Percentiles rank a stretch among this genome's conserved stretches.
phyloP scores from a whole-genome alignment of 2,329 filamentous ascomycete species.

The Fusarium nisikadoi region DNA sequence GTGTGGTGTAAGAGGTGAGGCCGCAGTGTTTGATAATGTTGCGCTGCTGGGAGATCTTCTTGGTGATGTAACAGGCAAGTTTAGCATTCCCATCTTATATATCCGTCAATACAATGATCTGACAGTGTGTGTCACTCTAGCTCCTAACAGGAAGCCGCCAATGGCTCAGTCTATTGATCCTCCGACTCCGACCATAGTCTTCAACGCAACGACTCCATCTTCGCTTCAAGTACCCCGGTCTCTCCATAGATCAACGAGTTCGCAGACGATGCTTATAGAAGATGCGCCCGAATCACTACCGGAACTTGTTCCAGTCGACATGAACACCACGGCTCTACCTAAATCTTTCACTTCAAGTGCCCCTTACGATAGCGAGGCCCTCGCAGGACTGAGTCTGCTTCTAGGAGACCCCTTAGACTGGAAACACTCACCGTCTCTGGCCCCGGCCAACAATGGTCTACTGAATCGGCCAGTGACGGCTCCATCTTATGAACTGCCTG shows the following conservation, averaged over 20 bases:
- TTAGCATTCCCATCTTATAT: too few relatives aligned
- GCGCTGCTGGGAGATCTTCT: conserved; percentile 34
- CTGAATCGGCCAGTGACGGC: not conserved
- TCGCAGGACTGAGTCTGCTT: conserved; percentile 12
- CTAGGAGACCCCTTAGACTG: conserved; percentile 9
- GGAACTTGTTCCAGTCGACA: conserved; percentile 20
- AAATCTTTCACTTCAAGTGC: not conserved
- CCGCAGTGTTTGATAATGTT: conserved; percentile 27
- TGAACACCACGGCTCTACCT: not conserved
- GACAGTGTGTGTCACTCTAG: not conserved
- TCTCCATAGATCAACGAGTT: not conserved
- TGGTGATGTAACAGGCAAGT: conserved; percentile 12
- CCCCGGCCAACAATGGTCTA: not conserved
- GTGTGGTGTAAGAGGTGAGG: not conserved
- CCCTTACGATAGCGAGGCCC: not conserved
- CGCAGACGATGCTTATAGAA: conserved; percentile 1
- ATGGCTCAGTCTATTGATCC: not conserved
- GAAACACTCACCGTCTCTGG: not conserved
- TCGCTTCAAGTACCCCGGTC: not conserved
- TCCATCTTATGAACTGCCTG: not conserved
- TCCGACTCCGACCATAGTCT: not conserved
- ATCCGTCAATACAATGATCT: not conserved
- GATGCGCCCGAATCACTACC: conserved; percentile 3
- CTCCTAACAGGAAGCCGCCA: not conserved
- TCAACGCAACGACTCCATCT: not conserved